A percentile compares a stretch with the other conserved stretches of the same genome.
Conservation (phyloP, 441 rosid genomes). For the Rhodomyrtus psidioides region DNA sequence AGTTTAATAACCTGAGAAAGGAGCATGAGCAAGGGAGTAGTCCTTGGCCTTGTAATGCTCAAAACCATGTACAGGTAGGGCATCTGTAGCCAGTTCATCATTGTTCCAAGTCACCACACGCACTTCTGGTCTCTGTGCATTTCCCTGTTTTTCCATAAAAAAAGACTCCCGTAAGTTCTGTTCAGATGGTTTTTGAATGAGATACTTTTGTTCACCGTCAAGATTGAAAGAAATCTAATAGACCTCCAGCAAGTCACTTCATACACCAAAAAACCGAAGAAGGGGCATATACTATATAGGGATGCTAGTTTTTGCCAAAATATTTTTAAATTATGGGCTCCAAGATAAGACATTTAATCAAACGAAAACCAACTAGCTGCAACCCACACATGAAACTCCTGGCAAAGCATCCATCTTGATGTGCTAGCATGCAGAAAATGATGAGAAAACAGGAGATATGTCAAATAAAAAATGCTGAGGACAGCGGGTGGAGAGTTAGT, state of each 20-base stretch:
- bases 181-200: not conserved
- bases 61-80: slow-evolving; percentile 93
- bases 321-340: not conserved
- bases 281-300: not conserved
- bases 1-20: slow-evolving; percentile 74
- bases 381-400: not conserved
- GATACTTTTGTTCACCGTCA: not conserved
- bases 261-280: not conserved
- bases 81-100: slow-evolving; percentile 97
- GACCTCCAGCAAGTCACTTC: not conserved
- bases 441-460: not conserved
- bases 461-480: not conserved
- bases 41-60: slow-evolving; percentile 98
- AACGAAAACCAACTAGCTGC: not conserved
- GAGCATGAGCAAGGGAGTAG: slow-evolving; percentile 95
- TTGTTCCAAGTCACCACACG: slow-evolving; percentile 90
- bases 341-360: not conserved
- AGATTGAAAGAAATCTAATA: not conserved
- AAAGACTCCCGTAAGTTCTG: not conserved
- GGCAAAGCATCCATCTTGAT: not conserved
- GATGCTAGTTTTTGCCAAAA: not conserved
- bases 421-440: not conserved
- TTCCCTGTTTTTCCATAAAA: slow-evolving; percentile 54
- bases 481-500: slow-evolving; percentile 3
- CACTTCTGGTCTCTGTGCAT: slow-evolving; percentile 96